Evolutionary conservation across 441 rosid species (phyloP), one percentile per base, ranked within the genome.

Genomic region (Rhodomyrtus psidioides): DNA sequence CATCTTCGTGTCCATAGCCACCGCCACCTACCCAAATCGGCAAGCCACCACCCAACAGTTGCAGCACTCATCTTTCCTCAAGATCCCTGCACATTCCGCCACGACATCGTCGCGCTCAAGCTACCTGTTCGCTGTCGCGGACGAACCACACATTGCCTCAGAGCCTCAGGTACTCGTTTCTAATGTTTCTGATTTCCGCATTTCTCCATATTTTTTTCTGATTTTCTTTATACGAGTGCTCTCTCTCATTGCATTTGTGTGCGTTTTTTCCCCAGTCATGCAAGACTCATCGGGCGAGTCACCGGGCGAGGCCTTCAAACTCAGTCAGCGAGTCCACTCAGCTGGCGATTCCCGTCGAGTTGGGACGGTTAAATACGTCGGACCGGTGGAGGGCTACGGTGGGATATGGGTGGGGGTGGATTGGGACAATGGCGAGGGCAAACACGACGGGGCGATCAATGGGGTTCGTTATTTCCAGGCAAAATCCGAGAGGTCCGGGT

Each of bases 371-470:
- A 95, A 89, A 92, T 97, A 91, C 88, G 85, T 93, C 10, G 98
- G 99, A 59, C 53, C 88, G 49, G 93, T 96, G 58, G 90, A 92
- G 27, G 97, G 97, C 0, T 84, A 95, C 85, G 89, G 93, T 5
- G 98, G 98, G 26, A 81, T 59, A 10, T 95, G 98, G 97, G 87
- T 94, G 82, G 99, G 98, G 24, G 95, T 97, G 74, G 98, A 96
- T 76, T 97, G 98, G 98, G 98, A 95, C 91, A 88, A 60, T 51
- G 92, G 92, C 4, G 95, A 92, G 12, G 97, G 97, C 27, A 96
- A 97, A 89, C 97, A 94, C 74, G 92, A 96, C 70, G 99, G 98
- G 6, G 89, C 95, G 87, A 65, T 94, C 70, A 94, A 95, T 34
- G 97, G 96, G 9, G 94, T 91, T 84, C 94, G 90, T 23, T 97